Conservation (phyloP, 164 flowering plant species). For the Amborella trichopoda region DNA sequence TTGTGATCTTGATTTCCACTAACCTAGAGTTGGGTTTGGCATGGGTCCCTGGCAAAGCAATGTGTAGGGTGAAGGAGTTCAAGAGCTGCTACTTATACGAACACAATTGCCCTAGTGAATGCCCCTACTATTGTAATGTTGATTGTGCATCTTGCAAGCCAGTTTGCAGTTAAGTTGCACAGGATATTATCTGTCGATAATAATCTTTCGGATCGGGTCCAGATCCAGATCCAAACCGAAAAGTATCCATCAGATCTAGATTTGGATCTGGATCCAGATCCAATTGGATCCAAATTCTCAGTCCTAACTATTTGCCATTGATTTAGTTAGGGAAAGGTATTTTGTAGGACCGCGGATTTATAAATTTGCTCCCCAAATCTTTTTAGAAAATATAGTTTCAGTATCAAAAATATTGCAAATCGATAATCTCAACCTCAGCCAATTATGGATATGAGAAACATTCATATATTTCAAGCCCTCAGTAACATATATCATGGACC, state of each 20-base stretch:
- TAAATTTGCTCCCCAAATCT: not conserved
- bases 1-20: too few relatives aligned
- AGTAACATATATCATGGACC: too few relatives aligned
- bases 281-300: not conserved
- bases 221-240: too few relatives aligned
- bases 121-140: conserved; percentile 17
- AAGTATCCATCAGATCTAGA: too few relatives aligned
- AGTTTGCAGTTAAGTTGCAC: conserved; percentile 22
- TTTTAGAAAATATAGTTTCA: not conserved
- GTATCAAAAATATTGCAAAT: too few relatives aligned
- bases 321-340: not conserved
- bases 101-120: conserved; percentile 15
- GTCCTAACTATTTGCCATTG: not conserved
- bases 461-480: too few relatives aligned
- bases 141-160: conserved; percentile 30
- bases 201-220: not conserved
- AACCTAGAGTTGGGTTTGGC: too few relatives aligned
- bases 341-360: not conserved
- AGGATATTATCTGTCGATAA: not conserved
- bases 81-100: not conserved
- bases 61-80: not conserved
- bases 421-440: too few relatives aligned
- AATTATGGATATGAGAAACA: too few relatives aligned
- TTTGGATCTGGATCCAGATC: not conserved
- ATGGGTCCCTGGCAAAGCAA: too few relatives aligned